Evolutionary conservation across 2,329 filamentous ascomycete species (phyloP), one percentile per base, ranked within the genome.

Genomic region (Ascochyta viciae-villosae): DNA sequence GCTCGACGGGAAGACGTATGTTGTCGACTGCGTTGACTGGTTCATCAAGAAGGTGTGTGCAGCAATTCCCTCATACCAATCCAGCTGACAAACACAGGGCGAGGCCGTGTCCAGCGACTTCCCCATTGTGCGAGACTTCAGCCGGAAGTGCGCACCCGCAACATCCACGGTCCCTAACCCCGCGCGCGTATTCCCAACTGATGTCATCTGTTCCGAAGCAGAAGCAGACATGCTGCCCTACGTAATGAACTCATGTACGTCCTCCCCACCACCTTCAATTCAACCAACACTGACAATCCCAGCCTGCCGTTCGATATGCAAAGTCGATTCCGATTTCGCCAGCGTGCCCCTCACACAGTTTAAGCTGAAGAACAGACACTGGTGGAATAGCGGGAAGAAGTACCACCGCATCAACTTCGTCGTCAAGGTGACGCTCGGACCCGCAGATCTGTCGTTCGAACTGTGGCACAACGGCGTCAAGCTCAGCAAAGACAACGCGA

Each of bases 361-460:
- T 50, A 66, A 61, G 13, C 50, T 60, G 1, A 64, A 64, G 37
- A 66, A 66, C 34, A 34, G 57, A 3, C 63, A 64, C 33, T 66
- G 50, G 42, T 56, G 53, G 53, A 51, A 51, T 33, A 50, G 37
- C 26, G 9, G 27, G 1, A 23, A 72, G 64, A 10, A 63, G 67
- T 29, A 65, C 72, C 13, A 62, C 31, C 53, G 53, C 24, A 71
- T 77, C 12, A 68, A 74, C 33, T 77, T 74, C 48, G 57, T 72
- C 12, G 64, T 78, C 2, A 65, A 70, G n/a, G 74, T 77, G 12
- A 57, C 75, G 37, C 71, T 77, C 23, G 76, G 75, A 0, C 74
- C 75, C 0, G 76, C 76, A 0, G 75, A 77, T 31, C 64, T 78
- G 6, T 62, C 65, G 3, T 77, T 77, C 50, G 74, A 76, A 61